A percentile compares a stretch with the other conserved stretches of the same genome.
phyloP scores from a whole-genome alignment of 2,329 filamentous ascomycete genomes.

The Dothidotthia symphoricarpi region DNA sequence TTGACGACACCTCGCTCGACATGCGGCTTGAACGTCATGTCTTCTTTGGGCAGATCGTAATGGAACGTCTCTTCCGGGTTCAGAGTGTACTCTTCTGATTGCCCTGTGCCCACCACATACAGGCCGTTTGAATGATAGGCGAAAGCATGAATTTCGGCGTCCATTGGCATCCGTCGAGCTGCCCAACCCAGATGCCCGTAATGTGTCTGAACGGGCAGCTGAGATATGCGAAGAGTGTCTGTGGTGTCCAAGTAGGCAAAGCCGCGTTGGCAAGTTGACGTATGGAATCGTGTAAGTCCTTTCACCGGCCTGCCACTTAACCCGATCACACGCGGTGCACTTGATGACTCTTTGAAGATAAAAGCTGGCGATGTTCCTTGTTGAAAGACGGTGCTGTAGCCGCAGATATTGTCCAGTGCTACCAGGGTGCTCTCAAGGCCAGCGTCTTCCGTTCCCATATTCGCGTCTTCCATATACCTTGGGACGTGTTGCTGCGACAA shows the following conservation, averaged over 20 bases:
- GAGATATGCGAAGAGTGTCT: constrained; percentile 70
- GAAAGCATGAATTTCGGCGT: constrained; percentile 68
- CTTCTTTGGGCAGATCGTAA: constrained; percentile 70
- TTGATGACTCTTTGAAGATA: constrained; percentile 77
- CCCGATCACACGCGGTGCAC: constrained; percentile 69
- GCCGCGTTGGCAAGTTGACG: constrained; percentile 71
- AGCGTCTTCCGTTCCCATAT: constrained; percentile 50
- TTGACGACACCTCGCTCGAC: constrained; percentile 72
- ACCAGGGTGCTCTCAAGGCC: constrained; percentile 52
- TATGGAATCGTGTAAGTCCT: constrained; percentile 74
- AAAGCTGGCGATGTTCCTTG: constrained; percentile 78
- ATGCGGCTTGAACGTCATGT: constrained; percentile 61
- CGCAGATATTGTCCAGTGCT: constrained; percentile 64
- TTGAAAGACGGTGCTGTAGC: constrained; percentile 79
- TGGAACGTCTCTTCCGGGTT: constrained; percentile 85
- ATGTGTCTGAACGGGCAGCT: constrained; percentile 65
- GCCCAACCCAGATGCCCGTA: constrained; percentile 75
- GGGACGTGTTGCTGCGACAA: constrained; percentile 67
- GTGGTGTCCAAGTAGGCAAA: constrained; percentile 69
- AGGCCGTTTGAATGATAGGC: constrained; percentile 74
- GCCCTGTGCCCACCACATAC: constrained; percentile 74
- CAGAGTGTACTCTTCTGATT: constrained; percentile 65
- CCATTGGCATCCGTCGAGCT: constrained; percentile 68
- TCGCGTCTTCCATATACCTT: constrained; percentile 52
- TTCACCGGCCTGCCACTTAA: constrained; percentile 68